Percentiles rank a stretch among this genome's conserved stretches.
phyloP scores from a whole-genome alignment of 2,329 filamentous ascomycete species.

The Ustulina deusta region DNA sequence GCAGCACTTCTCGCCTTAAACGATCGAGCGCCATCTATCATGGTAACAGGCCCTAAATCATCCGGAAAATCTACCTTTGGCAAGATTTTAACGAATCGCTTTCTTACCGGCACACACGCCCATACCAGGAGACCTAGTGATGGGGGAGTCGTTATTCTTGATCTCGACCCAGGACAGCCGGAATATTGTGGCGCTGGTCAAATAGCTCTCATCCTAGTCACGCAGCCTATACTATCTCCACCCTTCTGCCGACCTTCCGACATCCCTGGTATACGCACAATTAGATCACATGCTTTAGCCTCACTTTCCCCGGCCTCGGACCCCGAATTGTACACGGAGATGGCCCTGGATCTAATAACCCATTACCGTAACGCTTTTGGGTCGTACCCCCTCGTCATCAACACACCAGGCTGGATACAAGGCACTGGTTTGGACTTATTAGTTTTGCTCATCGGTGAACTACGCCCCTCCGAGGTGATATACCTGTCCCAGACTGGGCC shows the following conservation, averaged over 20 bases:
- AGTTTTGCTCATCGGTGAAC: slow-evolving; percentile 64
- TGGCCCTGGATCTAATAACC: slow-evolving; percentile 71
- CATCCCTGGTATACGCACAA: slow-evolving; percentile 53
- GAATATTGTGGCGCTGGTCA: slow-evolving; percentile 79
- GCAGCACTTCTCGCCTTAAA: slow-evolving; percentile 58
- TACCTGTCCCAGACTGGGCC: slow-evolving; percentile 76
- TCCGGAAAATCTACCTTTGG: slow-evolving; percentile 83
- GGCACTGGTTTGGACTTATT: slow-evolving; percentile 77
- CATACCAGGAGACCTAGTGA: slow-evolving; percentile 43
- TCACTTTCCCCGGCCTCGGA: slow-evolving; percentile 74
- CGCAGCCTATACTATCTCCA: slow-evolving; percentile 71
- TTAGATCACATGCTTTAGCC: slow-evolving; percentile 75
- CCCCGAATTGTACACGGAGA: slow-evolving; percentile 73
- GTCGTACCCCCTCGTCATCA: slow-evolving; percentile 72
- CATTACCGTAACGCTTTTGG: slow-evolving; percentile 64
- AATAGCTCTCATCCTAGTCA: slow-evolving; percentile 73
- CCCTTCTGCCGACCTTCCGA: slow-evolving; percentile 71
- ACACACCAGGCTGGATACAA: slow-evolving; percentile 80
- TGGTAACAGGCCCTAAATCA: slow-evolving; percentile 77
- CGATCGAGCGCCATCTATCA: slow-evolving; percentile 56
- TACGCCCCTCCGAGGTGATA: slow-evolving; percentile 71
- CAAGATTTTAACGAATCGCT: slow-evolving; percentile 72
- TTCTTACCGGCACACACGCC: slow-evolving; percentile 63
- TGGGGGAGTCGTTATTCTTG: slow-evolving; percentile 68
- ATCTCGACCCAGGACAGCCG: slow-evolving; percentile 82